Conservation (phyloP, 2,329 filamentous ascomycete species). For the Elsinoe fawcettii region DNA sequence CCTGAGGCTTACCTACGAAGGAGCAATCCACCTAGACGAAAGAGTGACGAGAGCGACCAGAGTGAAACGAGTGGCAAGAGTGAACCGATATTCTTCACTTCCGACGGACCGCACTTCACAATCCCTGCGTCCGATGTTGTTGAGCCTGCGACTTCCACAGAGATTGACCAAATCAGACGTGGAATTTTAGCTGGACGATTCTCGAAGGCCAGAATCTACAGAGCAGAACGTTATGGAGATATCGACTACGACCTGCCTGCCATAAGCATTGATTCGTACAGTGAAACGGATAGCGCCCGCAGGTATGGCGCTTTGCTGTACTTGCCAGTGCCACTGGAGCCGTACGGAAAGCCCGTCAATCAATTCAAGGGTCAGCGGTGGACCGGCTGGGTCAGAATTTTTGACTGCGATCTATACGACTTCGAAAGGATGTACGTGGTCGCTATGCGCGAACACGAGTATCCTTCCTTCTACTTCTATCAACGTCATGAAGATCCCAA, state of each 20-base stretch:
- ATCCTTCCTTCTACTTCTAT: neutral
- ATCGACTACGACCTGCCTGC: slow-evolving; percentile 12
- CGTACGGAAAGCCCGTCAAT: neutral
- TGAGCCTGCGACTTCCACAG: neutral
- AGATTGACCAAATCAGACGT: neutral
- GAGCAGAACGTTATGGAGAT: neutral
- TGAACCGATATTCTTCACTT: neutral
- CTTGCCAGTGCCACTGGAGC: neutral
- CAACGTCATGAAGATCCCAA: neutral
- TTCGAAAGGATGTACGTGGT: neutral
- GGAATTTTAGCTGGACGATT: neutral
- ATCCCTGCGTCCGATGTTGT: neutral
- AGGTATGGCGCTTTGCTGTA: neutral
- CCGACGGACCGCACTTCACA: neutral
- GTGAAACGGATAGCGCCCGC: neutral
- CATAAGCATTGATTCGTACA: neutral
- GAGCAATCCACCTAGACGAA: neutral
- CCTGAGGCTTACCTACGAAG: neutral
- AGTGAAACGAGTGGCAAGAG: neutral
- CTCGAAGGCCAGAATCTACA: neutral
- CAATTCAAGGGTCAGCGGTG: neutral
- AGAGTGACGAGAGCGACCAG: neutral
- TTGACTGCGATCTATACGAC: neutral
- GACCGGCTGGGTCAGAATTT: neutral
- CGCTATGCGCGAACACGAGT: neutral